phyloP scores from a whole-genome alignment of 2,329 filamentous ascomycete species.

The Sarocladium brachiariae region DNA sequence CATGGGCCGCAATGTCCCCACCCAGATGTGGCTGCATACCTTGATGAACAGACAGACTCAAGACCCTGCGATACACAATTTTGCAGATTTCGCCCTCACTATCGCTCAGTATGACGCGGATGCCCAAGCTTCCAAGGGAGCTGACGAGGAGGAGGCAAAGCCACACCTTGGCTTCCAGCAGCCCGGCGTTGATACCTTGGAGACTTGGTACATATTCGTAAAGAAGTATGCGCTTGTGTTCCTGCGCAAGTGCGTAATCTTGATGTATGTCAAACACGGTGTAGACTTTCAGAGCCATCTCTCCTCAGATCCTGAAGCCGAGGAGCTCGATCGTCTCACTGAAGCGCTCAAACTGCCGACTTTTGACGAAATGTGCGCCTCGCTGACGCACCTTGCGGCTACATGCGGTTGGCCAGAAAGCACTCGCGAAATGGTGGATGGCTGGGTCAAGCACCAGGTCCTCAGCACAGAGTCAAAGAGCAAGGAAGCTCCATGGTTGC shows the following conservation, averaged over 20 bases:
- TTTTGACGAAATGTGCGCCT: conserved; percentile 69
- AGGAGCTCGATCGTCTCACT: conserved; percentile 78
- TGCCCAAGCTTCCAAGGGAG: background rate
- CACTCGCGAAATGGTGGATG: conserved; percentile 42
- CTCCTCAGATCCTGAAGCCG: conserved; percentile 54
- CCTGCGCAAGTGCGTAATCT: conserved; percentile 74
- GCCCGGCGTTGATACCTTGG: conserved; percentile 44
- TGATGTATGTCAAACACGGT: conserved; percentile 82
- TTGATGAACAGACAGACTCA: conserved; percentile 35
- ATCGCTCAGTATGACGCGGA: conserved; percentile 40
- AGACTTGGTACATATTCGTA: conserved; percentile 53
- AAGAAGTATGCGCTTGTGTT: conserved; percentile 85
- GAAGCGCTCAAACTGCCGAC: conserved; percentile 68
- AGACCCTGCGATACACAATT: conserved; percentile 44
- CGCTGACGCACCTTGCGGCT: conserved; percentile 40
- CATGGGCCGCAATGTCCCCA: conserved; percentile 48
- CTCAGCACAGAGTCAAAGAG: conserved; percentile 26
- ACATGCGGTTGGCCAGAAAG: conserved; percentile 43
- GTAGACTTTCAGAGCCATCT: conserved; percentile 75
- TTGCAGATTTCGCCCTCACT: conserved; percentile 47
- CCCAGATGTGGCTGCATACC: conserved; percentile 40
- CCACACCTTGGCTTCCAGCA: conserved; percentile 47
- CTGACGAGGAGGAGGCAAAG: background rate
- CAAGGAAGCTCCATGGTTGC: conserved; percentile 14
- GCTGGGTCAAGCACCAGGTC: conserved; percentile 68